Evolutionary conservation across 306 rosid species (phyloP), one percentile per base, ranked within the genome.

Genomic region (Ziziphus jujuba): DNA sequence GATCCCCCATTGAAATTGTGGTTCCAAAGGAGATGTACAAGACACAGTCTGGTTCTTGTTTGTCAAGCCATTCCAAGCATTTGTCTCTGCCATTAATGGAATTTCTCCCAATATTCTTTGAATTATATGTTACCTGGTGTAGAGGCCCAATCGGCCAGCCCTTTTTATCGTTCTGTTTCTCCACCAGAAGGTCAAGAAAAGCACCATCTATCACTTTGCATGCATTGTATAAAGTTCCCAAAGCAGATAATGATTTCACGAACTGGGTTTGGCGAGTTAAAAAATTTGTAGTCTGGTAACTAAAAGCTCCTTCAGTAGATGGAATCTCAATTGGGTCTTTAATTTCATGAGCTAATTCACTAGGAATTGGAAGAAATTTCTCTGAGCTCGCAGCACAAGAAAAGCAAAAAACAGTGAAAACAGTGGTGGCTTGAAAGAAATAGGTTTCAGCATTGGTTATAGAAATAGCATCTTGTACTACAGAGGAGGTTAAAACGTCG

Each of bases 21-120:
- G 54, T 15, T 59, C 88, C 86, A 28, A 86, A 83, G 8, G 82
- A 78, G 16, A 86, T 71, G 47, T 78, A 86, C 22, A 83, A 20
- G 0, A 86, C 84, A 8, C 81, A 70, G 0, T 66, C 78, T 2
- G 13, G 63, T 72, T 83, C 38, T 38, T 74, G 43, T 57, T 72
- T 68, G 35, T 77, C 69, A 6, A 81, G 73, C 82, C 79, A 81
- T 19, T 53, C 73, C 58, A 81, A 54, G 63, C 73, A 63, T 11
- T 40, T 38, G 34, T 61, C 22, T 38, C 8, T 4, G 14, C 31
- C 20, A 3, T 9, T 36, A 2, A 2, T 36, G 1, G 7, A 5
- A 36, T n/a, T n/a, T n/a, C n/a, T n/a, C n/a, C n/a, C n/a, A n/a
- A n/a, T n/a, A n/a, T n/a, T n/a, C n/a, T n/a, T n/a, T n/a, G n/a